Conservation (phyloP, 495 filamentous ascomycete genomes). For the Hypoxylon crocopeplum region DNA sequence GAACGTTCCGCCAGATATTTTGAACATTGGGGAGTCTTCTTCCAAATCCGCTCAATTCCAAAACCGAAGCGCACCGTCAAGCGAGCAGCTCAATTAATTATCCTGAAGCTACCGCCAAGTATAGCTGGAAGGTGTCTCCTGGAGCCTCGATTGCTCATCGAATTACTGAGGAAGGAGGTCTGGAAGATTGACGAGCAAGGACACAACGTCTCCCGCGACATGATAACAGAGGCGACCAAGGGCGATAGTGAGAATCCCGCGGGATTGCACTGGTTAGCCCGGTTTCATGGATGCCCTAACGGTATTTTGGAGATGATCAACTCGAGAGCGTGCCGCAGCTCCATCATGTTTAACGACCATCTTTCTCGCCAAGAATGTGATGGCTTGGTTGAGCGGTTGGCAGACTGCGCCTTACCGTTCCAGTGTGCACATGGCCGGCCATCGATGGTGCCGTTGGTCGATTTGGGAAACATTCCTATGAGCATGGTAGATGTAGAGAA, state of each 20-base stretch:
- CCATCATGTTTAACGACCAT: conserved; percentile 96
- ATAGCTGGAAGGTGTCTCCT: conserved; percentile 78
- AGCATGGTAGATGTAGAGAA: neutral
- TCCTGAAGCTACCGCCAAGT: conserved; percentile 67
- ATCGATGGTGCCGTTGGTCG: conserved; percentile 75
- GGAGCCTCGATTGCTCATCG: conserved; percentile 71
- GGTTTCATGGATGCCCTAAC: conserved; percentile 71
- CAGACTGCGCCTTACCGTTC: conserved; percentile 82
- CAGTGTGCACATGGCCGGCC: conserved; percentile 90
- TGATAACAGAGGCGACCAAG: neutral
- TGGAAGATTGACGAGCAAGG: conserved; percentile 60
- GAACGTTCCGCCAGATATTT: conserved; percentile 62
- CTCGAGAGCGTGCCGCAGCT: conserved; percentile 85
- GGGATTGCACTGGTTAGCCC: conserved; percentile 59
- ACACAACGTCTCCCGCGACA: neutral
- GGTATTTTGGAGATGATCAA: conserved; percentile 88
- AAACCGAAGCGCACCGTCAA: neutral
- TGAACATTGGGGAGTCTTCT: conserved; percentile 74
- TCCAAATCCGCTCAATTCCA: conserved; percentile 44
- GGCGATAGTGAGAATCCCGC: neutral
- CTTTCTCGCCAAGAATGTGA: conserved; percentile 71
- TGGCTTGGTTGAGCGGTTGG: conserved; percentile 65
- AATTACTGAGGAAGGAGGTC: conserved; percentile 75
- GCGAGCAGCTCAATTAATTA: conserved; percentile 45
- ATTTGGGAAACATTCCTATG: conserved; percentile 51